phyloP scores from a whole-genome alignment of 805 yeast species.

The Cyberlindnera sargentensis region DNA sequence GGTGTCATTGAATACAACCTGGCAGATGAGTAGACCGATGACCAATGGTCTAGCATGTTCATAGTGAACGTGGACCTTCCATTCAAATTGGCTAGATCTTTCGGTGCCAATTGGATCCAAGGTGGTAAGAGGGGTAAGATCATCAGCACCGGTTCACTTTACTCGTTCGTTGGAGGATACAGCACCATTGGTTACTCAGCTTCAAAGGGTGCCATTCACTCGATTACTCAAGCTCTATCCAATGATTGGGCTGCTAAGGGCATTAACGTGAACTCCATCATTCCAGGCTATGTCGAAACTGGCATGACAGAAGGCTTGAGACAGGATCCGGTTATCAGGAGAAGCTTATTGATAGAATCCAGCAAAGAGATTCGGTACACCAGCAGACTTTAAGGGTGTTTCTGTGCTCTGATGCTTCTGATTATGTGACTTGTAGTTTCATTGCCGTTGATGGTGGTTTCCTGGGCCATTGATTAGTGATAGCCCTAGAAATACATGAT shows the following conservation, averaged over 20 bases:
- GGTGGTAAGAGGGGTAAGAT: constrained; percentile 56
- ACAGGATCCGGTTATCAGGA: constrained; percentile 21
- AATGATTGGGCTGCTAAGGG: constrained; percentile 41
- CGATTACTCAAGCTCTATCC: constrained; percentile 67
- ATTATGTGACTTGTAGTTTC: constrained; percentile 70
- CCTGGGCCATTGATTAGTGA: constrained; percentile 4
- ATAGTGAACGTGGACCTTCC: constrained; percentile 72
- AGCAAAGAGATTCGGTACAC: constrained; percentile 40
- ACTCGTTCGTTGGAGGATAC: constrained; percentile 18
- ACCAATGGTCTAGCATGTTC: constrained; percentile 63
- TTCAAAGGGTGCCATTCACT: constrained; percentile 75
- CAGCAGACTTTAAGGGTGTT: constrained; percentile 58
- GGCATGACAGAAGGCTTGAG: constrained; percentile 33
- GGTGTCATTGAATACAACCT: constrained; percentile 74
- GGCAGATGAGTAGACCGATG: constrained; percentile 25
- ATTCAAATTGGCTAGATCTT: constrained; percentile 66
- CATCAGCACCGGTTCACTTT: constrained; percentile 78
- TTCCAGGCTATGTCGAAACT: constrained; percentile 44
- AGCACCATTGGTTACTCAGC: constrained; percentile 65
- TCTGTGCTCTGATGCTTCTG: constrained; percentile 70
- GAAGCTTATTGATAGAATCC: constrained; percentile 31
- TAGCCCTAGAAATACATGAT: no score
- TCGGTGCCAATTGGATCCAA: constrained; percentile 58
- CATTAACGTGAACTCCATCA: constrained; percentile 40
- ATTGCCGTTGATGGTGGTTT: constrained; percentile 76